These are phyloP conservation scores for Aegilops speltoides DNA, from an alignment of 176 grass and related monocot species.

Conservation along the genomic window DNA sequence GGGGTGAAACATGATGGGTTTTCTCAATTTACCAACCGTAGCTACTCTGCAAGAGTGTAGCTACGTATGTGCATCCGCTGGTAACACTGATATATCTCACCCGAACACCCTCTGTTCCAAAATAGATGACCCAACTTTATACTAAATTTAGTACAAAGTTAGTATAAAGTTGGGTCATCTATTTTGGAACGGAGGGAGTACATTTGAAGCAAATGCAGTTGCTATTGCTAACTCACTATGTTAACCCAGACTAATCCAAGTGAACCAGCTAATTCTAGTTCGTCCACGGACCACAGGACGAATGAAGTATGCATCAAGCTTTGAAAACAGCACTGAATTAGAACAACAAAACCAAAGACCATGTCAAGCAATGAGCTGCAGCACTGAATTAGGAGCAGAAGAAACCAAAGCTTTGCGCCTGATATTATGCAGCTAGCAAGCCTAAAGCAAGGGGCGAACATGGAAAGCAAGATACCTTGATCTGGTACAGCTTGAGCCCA, in stretches of 20 bases:
- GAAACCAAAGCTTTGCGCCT: background rate
- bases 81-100: background rate
- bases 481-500: slow-evolving; percentile 86
- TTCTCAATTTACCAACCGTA: background rate
- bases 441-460: background rate
- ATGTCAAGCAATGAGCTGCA: background rate
- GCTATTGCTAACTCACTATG: background rate
- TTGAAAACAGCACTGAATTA: background rate
- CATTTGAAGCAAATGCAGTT: background rate
- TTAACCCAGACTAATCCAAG: background rate
- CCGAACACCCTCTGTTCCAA: too few relatives aligned
- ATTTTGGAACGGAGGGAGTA: too few relatives aligned
- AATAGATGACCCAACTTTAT: too few relatives aligned
- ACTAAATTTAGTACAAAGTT: too few relatives aligned
- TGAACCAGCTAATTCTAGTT: slow-evolving; percentile 1
- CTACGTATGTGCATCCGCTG: background rate
- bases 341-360: background rate
- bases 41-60: background rate
- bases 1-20: background rate
- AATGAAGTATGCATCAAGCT: background rate
- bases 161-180: too few relatives aligned
- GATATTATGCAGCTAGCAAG: background rate
- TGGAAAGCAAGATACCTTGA: slow-evolving; percentile 55
- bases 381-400: background rate
- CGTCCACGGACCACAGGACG: background rate